A percentile compares a stretch with the other conserved stretches of the same genome.
Conservation (phyloP, 2,329 filamentous ascomycete species). For the Trichophyton benhamiae region DNA sequence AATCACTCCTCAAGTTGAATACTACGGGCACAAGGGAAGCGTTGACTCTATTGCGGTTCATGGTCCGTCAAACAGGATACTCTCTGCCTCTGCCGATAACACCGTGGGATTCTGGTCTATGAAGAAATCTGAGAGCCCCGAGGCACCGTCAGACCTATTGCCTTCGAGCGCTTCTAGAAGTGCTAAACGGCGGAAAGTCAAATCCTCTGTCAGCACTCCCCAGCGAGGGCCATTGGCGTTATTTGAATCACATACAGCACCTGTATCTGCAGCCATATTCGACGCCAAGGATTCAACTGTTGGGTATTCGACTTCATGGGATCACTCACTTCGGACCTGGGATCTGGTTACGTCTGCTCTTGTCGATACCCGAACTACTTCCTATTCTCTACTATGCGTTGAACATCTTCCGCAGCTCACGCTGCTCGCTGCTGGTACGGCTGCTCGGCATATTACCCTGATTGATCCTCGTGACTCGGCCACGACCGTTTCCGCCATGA, state of each 20-base stretch:
- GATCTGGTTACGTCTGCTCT: slow-evolving; percentile 70
- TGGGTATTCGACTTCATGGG: slow-evolving; percentile 80
- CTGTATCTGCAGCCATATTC: slow-evolving; percentile 71
- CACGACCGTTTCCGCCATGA: slow-evolving; percentile 68
- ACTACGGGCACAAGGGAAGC: slow-evolving; percentile 67
- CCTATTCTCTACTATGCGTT: slow-evolving; percentile 70
- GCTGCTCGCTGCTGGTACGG: slow-evolving; percentile 62
- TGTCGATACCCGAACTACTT: slow-evolving; percentile 71
- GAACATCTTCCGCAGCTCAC: slow-evolving; percentile 56
- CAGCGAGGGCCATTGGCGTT: slow-evolving; percentile 70
- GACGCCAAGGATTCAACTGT: slow-evolving; percentile 75
- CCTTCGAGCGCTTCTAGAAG: slow-evolving; percentile 50
- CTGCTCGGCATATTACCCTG: slow-evolving; percentile 78
- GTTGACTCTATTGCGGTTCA: slow-evolving; percentile 67
- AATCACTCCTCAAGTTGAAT: slow-evolving; percentile 62
- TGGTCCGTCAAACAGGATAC: slow-evolving; percentile 58
- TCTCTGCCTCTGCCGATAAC: slow-evolving; percentile 77
- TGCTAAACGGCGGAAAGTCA: slow-evolving; percentile 66
- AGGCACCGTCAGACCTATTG: slow-evolving; percentile 57
- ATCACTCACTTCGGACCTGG: slow-evolving; percentile 82
- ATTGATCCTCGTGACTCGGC: slow-evolving; percentile 77
- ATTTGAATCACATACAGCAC: slow-evolving; percentile 57
- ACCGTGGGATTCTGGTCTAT: slow-evolving; percentile 80
- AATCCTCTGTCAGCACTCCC: slow-evolving; percentile 44
- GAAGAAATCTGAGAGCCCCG: slow-evolving; percentile 61